Conservation (phyloP, 306 rosid genomes). For the Prunus padus region DNA sequence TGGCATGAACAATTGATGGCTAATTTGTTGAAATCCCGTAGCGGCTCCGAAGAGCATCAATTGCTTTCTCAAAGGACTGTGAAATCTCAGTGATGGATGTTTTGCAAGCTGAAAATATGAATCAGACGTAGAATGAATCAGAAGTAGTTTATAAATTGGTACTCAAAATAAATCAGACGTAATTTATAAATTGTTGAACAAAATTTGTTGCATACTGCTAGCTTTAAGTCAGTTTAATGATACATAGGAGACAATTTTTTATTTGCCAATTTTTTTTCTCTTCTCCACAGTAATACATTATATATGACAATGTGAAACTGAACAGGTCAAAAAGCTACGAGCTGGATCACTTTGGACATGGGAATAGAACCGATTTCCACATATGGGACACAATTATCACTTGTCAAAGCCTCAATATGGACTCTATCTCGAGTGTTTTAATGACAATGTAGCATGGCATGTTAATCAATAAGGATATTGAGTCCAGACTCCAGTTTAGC, state of each 20-base stretch:
- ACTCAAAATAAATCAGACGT: too few species aligned
- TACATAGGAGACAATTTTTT: too few species aligned
- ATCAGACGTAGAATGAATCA: not conserved
- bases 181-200: not conserved
- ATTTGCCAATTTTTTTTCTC: not conserved
- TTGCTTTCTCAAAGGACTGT: constrained; percentile 67
- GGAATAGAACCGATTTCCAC: not conserved
- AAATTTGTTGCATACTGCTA: not conserved
- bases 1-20: constrained; percentile 19
- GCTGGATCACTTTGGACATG: not conserved
- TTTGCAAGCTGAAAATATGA: constrained; percentile 59
- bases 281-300: not conserved
- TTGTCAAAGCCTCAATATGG: not conserved
- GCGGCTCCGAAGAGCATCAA: constrained; percentile 60
- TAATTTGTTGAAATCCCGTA: constrained; percentile 61
- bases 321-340: not conserved
- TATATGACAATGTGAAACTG: not conserved
- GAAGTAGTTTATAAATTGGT: not conserved
- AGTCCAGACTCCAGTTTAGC: not conserved
- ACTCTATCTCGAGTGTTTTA: not conserved
- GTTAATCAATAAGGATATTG: not conserved
- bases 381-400: not conserved
- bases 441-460: not conserved
- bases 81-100: constrained; percentile 64
- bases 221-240: not conserved